Evolutionary conservation across 2,329 filamentous ascomycete genomes (phyloP).

Genomic region (Botryotinia calthae): DNA sequence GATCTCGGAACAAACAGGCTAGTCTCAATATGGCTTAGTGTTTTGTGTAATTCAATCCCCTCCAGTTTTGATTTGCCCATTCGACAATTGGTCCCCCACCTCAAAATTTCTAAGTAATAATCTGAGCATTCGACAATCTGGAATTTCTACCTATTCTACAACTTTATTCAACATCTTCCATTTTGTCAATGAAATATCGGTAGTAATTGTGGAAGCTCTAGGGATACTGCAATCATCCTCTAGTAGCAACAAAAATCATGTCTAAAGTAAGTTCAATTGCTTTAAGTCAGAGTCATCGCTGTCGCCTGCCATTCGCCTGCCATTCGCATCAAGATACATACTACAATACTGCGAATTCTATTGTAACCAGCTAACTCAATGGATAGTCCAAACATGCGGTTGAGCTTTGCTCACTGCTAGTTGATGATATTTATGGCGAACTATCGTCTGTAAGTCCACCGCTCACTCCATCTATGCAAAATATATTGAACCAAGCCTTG

Average conservation of each 20-base stretch:
- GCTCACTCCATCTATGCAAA: neutral
- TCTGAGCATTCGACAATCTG: slow-evolving; percentile 11
- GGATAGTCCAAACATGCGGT: slow-evolving; percentile 67
- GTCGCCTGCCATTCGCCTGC: slow-evolving; percentile 22
- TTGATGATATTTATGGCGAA: slow-evolving; percentile 87
- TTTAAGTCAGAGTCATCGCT: slow-evolving; percentile 22
- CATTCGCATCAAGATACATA: slow-evolving; percentile 29
- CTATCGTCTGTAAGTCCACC: slow-evolving; percentile 74
- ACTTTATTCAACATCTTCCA: slow-evolving; percentile 1
- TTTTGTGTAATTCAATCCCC: slow-evolving; percentile 4
- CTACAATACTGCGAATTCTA: neutral
- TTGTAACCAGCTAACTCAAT: slow-evolving; percentile 7
- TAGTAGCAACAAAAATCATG: slow-evolving; percentile 59
- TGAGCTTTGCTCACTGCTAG: slow-evolving; percentile 86
- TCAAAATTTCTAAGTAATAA: slow-evolving; percentile 20
- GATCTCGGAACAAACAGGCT: slow-evolving; percentile 21
- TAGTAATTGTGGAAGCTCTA: slow-evolving; percentile 72
- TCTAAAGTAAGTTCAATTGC: slow-evolving; percentile 50
- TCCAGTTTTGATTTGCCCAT: slow-evolving; percentile 16
- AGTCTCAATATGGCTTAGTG: slow-evolving; percentile 1
- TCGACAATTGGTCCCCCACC: slow-evolving; percentile 17
- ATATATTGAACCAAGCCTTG: slow-evolving; percentile 1
- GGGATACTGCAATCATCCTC: slow-evolving; percentile 74
- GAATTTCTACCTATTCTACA: slow-evolving; percentile 5
- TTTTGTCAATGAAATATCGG: slow-evolving; percentile 45